phyloP scores from a whole-genome alignment of 306 rosid genomes.

The Sophora flavescens region DNA sequence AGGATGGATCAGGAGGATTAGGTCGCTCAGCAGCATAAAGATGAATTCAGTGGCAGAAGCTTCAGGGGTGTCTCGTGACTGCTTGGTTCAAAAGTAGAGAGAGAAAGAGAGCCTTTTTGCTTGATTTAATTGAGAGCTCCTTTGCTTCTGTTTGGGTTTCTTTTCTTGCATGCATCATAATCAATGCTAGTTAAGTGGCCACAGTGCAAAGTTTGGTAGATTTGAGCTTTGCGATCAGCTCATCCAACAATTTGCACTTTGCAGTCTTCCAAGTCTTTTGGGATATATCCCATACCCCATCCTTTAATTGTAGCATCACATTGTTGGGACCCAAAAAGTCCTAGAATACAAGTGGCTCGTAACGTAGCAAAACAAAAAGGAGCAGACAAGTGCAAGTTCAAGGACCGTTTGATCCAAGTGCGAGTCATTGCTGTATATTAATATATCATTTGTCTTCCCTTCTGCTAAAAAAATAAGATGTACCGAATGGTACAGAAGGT shows the following conservation, averaged over 20 bases:
- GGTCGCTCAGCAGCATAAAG: conserved; percentile 82
- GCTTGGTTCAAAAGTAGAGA: conserved; percentile 70
- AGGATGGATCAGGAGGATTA: conserved; percentile 68
- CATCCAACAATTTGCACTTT: conserved; percentile 53
- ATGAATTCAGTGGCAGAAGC: conserved; percentile 69
- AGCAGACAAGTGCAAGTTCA: conserved; percentile 43
- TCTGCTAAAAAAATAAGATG: conserved; percentile 18
- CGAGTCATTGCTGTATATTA: not conserved
- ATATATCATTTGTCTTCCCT: not conserved
- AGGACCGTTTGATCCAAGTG: conserved; percentile 41
- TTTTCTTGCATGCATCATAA: conserved; percentile 61
- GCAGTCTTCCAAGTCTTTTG: conserved; percentile 42
- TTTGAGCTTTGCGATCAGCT: conserved; percentile 48
- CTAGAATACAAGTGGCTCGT: conserved; percentile 47
- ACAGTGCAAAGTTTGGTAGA: conserved; percentile 53
- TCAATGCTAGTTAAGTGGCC: conserved; percentile 64
- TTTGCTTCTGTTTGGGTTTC: conserved; percentile 55
- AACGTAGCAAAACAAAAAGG: conserved; percentile 31
- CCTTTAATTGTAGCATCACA: conserved; percentile 49
- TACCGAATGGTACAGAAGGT: conserved; percentile 40
- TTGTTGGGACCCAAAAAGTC: conserved; percentile 43
- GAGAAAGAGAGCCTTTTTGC: conserved; percentile 41
- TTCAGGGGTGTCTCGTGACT: conserved; percentile 88
- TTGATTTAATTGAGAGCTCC: conserved; percentile 56
- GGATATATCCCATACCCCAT: conserved; percentile 57